Evolutionary conservation across 1,284 basidiomycete genomes (phyloP).

Genomic region (Heterobasidion annosum): DNA sequence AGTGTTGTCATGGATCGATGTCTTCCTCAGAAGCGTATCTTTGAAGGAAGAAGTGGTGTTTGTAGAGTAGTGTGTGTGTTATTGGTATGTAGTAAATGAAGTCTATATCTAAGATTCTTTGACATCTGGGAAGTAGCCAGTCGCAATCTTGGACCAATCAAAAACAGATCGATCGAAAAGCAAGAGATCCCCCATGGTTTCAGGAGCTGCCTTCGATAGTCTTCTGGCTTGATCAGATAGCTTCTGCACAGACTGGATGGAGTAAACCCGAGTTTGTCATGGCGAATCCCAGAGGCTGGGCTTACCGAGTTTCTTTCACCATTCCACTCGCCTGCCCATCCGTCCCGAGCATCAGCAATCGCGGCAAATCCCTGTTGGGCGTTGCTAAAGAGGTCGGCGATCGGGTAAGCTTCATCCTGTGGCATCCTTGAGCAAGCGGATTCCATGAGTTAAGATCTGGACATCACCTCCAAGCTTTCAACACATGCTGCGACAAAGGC

Average conservation of each 20-base stretch:
- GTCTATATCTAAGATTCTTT: neutral
- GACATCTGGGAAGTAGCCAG: conserved; percentile 11
- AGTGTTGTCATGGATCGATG: too few species aligned
- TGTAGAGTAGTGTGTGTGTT: neutral
- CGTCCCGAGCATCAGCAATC: neutral
- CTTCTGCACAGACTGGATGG: conserved; percentile 5
- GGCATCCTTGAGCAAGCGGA: neutral
- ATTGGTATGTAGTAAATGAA: neutral
- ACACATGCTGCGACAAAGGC: conserved; percentile 17
- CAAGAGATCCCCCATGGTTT: conserved; percentile 5
- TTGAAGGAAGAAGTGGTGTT: neutral
- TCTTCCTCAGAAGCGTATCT: neutral
- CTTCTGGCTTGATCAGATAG: conserved; percentile 6
- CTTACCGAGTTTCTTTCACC: conserved; percentile 8
- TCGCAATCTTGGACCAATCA: conserved; percentile 7
- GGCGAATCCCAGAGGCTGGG: neutral
- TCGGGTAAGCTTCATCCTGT: conserved; percentile 1
- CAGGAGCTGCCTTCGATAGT: conserved; percentile 4
- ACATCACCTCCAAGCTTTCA: conserved; percentile 4
- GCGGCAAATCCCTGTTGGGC: conserved; percentile 6
- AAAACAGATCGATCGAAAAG: conserved; percentile 7
- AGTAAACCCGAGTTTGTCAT: neutral
- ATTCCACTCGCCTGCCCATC: conserved; percentile 7
- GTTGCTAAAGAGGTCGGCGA: conserved; percentile 2
- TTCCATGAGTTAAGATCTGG: neutral